Conservation (phyloP, 2,329 filamentous ascomycete species). For the Neopestalotiopsis sp. region DNA sequence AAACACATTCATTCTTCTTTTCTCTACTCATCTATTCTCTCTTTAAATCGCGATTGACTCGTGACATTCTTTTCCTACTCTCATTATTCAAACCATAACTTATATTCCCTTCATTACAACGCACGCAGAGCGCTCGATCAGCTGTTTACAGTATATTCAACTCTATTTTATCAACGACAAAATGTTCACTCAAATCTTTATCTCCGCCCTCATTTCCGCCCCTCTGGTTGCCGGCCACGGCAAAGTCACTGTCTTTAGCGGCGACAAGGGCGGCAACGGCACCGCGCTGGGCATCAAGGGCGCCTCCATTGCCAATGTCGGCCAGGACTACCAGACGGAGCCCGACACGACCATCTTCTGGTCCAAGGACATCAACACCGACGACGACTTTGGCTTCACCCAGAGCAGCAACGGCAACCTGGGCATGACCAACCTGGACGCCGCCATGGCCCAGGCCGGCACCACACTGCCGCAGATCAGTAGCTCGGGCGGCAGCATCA, state of each 20-base stretch:
- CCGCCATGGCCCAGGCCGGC: constrained; percentile 43
- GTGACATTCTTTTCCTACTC: constrained; percentile 1
- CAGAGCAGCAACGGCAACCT: constrained; percentile 41
- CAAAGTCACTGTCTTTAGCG: constrained; percentile 36
- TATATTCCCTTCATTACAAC: not conserved
- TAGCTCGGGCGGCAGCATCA: constrained; percentile 37
- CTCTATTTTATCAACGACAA: constrained; percentile 22
- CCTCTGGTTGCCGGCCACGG: constrained; percentile 39
- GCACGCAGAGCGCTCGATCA: not conserved
- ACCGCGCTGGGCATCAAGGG: constrained; percentile 45
- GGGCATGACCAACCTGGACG: constrained; percentile 41
- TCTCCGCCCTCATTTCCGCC: constrained; percentile 9
- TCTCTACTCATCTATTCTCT: constrained; percentile 1
- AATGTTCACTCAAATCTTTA: constrained; percentile 1
- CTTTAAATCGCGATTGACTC: constrained; percentile 11
- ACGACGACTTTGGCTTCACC: constrained; percentile 33
- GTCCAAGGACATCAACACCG: constrained; percentile 37
- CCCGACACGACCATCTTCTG: constrained; percentile 24
- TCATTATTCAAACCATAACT: not conserved
- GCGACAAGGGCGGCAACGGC: constrained; percentile 46
- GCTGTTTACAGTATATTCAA: constrained; percentile 29
- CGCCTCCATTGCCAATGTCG: constrained; percentile 12
- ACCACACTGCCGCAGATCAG: constrained; percentile 46
- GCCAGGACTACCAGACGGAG: constrained; percentile 34
- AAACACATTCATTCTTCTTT: not conserved